These are phyloP conservation scores for Omphalotus olearius DNA, from an alignment of 1,284 basidiomycete genomes.

Conservation along the genomic window DNA sequence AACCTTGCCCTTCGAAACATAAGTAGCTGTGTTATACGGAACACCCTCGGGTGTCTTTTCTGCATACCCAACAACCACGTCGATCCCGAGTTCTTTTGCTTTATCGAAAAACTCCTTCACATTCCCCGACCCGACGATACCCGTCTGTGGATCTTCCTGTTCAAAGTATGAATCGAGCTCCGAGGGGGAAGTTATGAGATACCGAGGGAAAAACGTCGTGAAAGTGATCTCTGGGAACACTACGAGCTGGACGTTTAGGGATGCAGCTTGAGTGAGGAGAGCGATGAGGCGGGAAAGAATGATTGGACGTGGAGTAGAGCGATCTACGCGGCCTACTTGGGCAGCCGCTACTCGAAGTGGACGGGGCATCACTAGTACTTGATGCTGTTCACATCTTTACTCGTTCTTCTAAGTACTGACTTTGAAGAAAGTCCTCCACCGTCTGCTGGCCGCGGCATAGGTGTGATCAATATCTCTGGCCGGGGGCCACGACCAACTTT, in stretches of 20 bases:
- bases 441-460: too few species aligned
- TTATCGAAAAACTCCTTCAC: slow-evolving; percentile 13
- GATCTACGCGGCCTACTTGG: slow-evolving; percentile 13
- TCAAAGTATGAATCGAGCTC: slow-evolving; percentile 15
- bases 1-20: slow-evolving; percentile 9
- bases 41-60: slow-evolving; percentile 14
- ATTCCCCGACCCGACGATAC: slow-evolving; percentile 6
- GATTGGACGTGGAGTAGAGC: slow-evolving; percentile 5
- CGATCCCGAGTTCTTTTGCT: slow-evolving; percentile 13
- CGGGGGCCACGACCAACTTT: not conserved
- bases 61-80: slow-evolving; percentile 13
- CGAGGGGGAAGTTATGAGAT: slow-evolving; percentile 11
- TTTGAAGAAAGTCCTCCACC: too few species aligned
- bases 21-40: slow-evolving; percentile 14
- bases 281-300: slow-evolving; percentile 12
- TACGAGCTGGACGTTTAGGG: slow-evolving; percentile 11
- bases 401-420: too few species aligned
- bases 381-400: not conserved
- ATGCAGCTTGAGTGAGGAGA: slow-evolving; percentile 10
- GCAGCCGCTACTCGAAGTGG: slow-evolving; percentile 9
- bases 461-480: too few species aligned
- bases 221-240: slow-evolving; percentile 16
- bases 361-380: slow-evolving; percentile 8
- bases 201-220: slow-evolving; percentile 17
- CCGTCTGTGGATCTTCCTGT: slow-evolving; percentile 7